A percentile compares a stretch with the other conserved stretches of the same genome.
Evolutionary conservation across 257 asterid species (phyloP).

Genomic region (Petunia secreta): DNA sequence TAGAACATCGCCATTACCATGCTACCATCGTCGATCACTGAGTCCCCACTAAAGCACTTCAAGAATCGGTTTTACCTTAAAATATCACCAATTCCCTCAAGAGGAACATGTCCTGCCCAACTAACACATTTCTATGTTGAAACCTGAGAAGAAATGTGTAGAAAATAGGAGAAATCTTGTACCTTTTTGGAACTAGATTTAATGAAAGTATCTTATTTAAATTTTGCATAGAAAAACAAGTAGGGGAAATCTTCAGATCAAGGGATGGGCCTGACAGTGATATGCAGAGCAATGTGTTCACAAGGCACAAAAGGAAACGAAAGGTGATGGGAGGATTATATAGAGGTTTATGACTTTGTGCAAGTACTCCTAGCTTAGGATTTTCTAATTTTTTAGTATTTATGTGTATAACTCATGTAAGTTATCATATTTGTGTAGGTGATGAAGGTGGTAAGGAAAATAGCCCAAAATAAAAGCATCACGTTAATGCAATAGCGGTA

Average conservation of each 20-base stretch:
- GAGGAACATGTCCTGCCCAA: background rate
- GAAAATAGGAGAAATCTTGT: background rate
- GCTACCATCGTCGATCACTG: background rate
- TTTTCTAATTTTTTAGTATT: background rate
- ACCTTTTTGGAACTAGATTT: too few relatives aligned
- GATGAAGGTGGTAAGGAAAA: background rate
- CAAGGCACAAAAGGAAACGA: background rate
- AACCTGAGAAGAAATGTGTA: conserved; percentile 7
- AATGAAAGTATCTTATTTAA: too few relatives aligned
- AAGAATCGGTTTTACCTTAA: background rate
- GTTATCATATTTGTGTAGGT: conserved; percentile 6
- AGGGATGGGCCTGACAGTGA: conserved; percentile 11
- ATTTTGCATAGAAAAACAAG: background rate
- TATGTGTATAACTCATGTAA: background rate
- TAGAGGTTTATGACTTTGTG: background rate
- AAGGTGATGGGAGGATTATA: conserved; percentile 15
- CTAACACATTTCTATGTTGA: background rate
- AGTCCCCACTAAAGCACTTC: conserved; percentile 9
- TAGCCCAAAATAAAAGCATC: conserved; percentile 13
- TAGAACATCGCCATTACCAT: background rate
- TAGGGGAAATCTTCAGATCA: background rate
- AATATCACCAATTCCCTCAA: background rate
- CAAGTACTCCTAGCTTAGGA: background rate
- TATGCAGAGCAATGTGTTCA: background rate
- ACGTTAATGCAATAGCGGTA: background rate